Base-by-base conservation (phyloP, 2,329 filamentous ascomycete species). In the Trichoderma polysporum region DNA sequence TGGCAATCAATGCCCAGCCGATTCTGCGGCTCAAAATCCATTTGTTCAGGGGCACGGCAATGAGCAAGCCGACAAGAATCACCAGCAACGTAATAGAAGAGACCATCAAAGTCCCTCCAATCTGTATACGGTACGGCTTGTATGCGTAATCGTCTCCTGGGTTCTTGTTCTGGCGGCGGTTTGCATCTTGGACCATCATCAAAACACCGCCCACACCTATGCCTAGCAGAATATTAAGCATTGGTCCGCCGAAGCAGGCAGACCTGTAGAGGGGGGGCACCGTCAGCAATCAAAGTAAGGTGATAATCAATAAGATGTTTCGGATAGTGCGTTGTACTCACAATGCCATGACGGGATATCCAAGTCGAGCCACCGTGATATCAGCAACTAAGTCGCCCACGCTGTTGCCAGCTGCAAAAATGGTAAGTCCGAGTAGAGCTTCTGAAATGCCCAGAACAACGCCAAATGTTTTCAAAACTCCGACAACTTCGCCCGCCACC, bases 401-500 rank as follows among this genome's bases (percentile, higher is more conserved):
- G 9, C 92, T 97, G 79, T 99, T 99, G 31, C 95, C 95, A 37
- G 97, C 93, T 2, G 95, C 95, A 77, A 99, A 99, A 64, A 99
- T 90, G 17, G 95, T 99, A 60, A 99, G 85, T 1, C 95, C 95
- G 12, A 99, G 85, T 69, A 99, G 92, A 4, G 95, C 95, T 78
- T 99, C 95, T 17, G 91, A 95, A 75, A 99, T 99, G 74, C 91
- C 90, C 66, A 97, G 82, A 59, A 99, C 92, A 33, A 98, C 91
- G 9, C 95, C 95, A 57, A 98, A 83, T 0, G 95, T 91, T 79
- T 99, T 98, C 70, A 99, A 85, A 6, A 97, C 91, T 35, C 93
- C 94, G 5, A 99, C 95, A 5, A 99, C 95, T 81, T 99, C 94
- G 39, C 93, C 92, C 2, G 95, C 94, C 72, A 99, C 93, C 1